phyloP scores from a whole-genome alignment of 1,284 basidiomycete genomes.

The Puccinia brachypodii region DNA sequence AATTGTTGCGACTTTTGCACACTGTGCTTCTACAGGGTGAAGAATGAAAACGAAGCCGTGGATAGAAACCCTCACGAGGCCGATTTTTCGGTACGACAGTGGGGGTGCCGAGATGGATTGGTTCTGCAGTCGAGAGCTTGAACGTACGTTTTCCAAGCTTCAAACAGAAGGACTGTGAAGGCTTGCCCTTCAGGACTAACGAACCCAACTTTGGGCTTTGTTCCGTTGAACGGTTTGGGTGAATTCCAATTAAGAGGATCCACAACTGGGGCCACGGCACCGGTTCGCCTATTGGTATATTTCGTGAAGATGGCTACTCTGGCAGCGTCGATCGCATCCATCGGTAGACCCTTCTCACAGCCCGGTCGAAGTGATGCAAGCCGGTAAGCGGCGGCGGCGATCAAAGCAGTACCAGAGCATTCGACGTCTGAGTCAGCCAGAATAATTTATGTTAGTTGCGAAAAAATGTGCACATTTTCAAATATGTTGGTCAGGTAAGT shows the following conservation, averaged over 20 bases:
- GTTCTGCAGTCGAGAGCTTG: neutral
- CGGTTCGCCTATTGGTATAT: slow-evolving; percentile 5
- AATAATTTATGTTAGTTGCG: neutral
- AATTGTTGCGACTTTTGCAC: too few species aligned
- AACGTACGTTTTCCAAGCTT: slow-evolving; percentile 34
- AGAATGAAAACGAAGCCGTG: neutral
- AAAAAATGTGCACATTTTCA: neutral
- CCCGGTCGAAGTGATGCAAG: neutral
- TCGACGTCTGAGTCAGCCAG: slow-evolving; percentile 7
- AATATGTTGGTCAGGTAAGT: neutral
- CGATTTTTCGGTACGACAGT: neutral
- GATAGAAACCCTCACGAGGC: neutral
- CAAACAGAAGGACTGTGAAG: slow-evolving; percentile 67
- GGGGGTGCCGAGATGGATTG: neutral
- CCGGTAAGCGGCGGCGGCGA: slow-evolving; percentile 40
- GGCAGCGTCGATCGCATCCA: slow-evolving; percentile 21
- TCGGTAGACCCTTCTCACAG: neutral
- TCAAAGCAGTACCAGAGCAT: slow-evolving; percentile 44
- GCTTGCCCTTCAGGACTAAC: slow-evolving; percentile 65
- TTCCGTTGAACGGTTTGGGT: slow-evolving; percentile 52
- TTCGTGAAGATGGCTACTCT: slow-evolving; percentile 3
- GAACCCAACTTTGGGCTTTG: slow-evolving; percentile 55
- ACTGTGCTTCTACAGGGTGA: too few species aligned
- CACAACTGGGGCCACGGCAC: slow-evolving; percentile 62
- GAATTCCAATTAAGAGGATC: slow-evolving; percentile 65